phyloP scores from a whole-genome alignment of 495 filamentous ascomycete species.

The Baudoinia panamericana region DNA sequence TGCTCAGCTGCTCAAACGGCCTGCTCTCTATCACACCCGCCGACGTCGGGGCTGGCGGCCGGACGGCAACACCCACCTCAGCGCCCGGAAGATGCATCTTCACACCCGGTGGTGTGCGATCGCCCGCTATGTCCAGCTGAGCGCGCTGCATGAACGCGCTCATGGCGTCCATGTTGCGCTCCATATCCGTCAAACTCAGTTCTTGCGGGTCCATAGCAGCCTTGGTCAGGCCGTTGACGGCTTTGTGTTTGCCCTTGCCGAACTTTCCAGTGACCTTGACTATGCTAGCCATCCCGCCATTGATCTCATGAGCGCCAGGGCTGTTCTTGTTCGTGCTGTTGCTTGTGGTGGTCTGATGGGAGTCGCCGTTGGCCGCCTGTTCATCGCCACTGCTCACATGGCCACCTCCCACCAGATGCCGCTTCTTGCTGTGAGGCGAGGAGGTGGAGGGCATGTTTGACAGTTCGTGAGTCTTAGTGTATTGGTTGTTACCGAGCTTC shows the following conservation, averaged over 20 bases:
- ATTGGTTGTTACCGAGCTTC: constrained; percentile 73
- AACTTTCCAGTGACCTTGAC: constrained; percentile 5
- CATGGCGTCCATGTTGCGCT: constrained; percentile 66
- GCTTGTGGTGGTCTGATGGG: constrained; percentile 29
- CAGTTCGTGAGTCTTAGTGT: constrained; percentile 36
- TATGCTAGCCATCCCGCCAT: background rate
- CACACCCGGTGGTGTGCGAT: constrained; percentile 25
- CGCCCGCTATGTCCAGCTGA: constrained; percentile 74
- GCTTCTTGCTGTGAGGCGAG: constrained; percentile 12
- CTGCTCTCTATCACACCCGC: constrained; percentile 2
- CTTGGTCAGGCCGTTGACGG: constrained; percentile 19
- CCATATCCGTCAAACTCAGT: constrained; percentile 85
- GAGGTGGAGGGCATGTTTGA: background rate
- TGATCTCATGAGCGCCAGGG: constrained; percentile 4
- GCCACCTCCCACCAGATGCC: constrained; percentile 38
- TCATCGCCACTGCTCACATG: constrained; percentile 38
- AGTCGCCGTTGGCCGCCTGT: constrained; percentile 19
- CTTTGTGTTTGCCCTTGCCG: constrained; percentile 22
- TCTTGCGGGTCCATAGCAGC: constrained; percentile 52
- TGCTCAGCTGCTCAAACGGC: constrained; percentile 7
- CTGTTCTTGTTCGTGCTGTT: constrained; percentile 15
- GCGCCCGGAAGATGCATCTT: no score
- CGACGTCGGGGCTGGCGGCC: background rate
- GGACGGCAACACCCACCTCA: constrained; percentile 18
- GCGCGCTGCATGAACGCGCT: constrained; percentile 82